Base-by-base conservation (phyloP, 768 basidiomycete genomes). In the Amanita phalloides region DNA sequence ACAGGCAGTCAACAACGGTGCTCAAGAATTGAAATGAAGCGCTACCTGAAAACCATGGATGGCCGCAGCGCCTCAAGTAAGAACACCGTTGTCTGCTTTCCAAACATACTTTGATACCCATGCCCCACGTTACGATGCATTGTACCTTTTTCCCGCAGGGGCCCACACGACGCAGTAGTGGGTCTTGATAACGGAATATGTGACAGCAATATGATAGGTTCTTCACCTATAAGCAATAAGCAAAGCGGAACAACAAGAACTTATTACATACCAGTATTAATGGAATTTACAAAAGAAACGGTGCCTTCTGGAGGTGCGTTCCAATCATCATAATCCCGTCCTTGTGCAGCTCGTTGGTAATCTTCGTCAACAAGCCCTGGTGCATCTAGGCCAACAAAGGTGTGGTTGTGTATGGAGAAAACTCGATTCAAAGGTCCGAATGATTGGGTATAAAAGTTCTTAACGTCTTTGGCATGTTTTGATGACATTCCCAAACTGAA, bases 151-250 rank as follows among this genome's bases (percentile, higher is more conserved):
- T 94, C 90, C 55, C 90, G 75, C 20, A 81, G 55, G 0, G 86
- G 82, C 13, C 93, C 93, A 58, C 93, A 96, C 0, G 72, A 68
- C 6, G 84, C 84, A 4, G 76, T 75, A 51, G 88, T 86, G 0
- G 84, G 76, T 33, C 93, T 75, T 6, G 79, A 79, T 13, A 96
- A 71, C 3, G 93, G 93, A 43, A 96, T 91, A 63, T 97, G 93
- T 48, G 78, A 84, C 52, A 97, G 73, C 23, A 97, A 66, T 46
- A 95, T 77, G 14, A 77, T 62, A 10, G 82, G 81, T 21, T 74
- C 62, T 36, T 59, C 55, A 39, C 63, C 69, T 70, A 45, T 21
- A 36, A 17, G 49, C 54, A 28, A 61, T 42, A 51, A 41, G 17
- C 50, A 45, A 11, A 17, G 14, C 13, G 23, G 23, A 44, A 51